These are phyloP conservation scores for Chlorociboria aeruginascens DNA, from an alignment of 495 filamentous ascomycete species.

Conservation along the genomic window DNA sequence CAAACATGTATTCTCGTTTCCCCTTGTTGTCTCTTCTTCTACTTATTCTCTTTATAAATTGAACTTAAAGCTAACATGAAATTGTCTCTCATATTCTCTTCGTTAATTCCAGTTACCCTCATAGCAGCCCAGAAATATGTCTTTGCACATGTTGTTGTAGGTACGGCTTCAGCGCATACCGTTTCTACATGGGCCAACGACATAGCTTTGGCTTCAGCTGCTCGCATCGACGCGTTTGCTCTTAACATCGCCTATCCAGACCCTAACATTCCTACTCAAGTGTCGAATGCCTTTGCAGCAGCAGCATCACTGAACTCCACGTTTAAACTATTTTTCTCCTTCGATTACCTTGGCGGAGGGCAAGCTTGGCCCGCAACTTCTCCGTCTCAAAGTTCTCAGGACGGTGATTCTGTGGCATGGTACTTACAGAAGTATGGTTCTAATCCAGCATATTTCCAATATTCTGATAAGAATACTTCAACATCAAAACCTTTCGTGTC, in stretches of 20 bases:
- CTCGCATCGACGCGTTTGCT: slow-evolving; percentile 49
- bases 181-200: slow-evolving; percentile 25
- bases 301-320: neutral
- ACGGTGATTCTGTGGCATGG: slow-evolving; percentile 33
- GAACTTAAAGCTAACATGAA: too few relatives aligned
- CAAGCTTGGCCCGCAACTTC: slow-evolving; percentile 32
- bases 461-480: slow-evolving; percentile 7
- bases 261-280: slow-evolving; percentile 10
- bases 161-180: slow-evolving; percentile 13
- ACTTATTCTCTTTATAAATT: too few relatives aligned
- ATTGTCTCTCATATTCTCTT: too few relatives aligned
- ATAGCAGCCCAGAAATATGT: slow-evolving; percentile 11
- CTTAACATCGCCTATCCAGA: slow-evolving; percentile 37
- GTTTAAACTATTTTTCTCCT: slow-evolving; percentile 17
- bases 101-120: too few relatives aligned
- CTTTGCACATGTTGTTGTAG: slow-evolving; percentile 16
- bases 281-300: slow-evolving; percentile 14
- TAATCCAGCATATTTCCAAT: slow-evolving; percentile 39
- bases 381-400: too few relatives aligned
- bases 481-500: slow-evolving; percentile 51
- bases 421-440: slow-evolving; percentile 46
- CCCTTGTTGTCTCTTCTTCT: too few relatives aligned
- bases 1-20: too few relatives aligned
- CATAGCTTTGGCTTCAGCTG: slow-evolving; percentile 39
- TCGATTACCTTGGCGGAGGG: slow-evolving; percentile 14